Evolutionary conservation across 257 asterid genomes (phyloP).

Genomic region (Lithospermum erythrorhizon): DNA sequence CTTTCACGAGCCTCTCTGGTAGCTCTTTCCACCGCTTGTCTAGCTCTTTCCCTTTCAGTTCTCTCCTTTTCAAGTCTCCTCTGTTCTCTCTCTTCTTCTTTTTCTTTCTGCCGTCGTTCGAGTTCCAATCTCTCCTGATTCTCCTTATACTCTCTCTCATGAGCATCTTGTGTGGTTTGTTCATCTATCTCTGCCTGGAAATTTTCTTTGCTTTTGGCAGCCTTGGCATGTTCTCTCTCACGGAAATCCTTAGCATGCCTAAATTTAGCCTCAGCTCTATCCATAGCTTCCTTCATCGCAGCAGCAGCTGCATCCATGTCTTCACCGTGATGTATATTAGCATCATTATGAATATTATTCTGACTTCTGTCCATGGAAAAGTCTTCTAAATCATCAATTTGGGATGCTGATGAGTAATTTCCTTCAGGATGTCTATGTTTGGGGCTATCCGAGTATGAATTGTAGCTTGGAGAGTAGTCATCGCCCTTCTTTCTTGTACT

Average conservation of each 20-base stretch:
- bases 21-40: constrained; percentile 93
- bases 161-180: constrained; percentile 27
- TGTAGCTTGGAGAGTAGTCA: constrained; percentile 40
- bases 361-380: constrained; percentile 61
- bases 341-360: constrained; percentile 37
- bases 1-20: constrained; percentile 95
- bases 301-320: constrained; percentile 80
- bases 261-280: constrained; percentile 93
- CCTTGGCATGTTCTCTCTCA: constrained; percentile 82
- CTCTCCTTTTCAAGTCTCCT: constrained; percentile 72
- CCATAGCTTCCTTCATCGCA: constrained; percentile 99
- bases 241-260: constrained; percentile 95
- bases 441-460: constrained; percentile 45
- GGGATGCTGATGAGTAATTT: constrained; percentile 54
- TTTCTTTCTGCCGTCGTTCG: constrained; percentile 52
- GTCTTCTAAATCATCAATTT: constrained; percentile 83
- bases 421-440: constrained; percentile 35
- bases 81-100: constrained; percentile 76
- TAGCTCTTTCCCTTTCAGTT: constrained; percentile 64
- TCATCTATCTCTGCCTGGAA: constrained; percentile 49
- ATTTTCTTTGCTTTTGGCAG: constrained; percentile 59
- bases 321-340: constrained; percentile 33
- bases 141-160: constrained; percentile 63
- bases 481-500: constrained; percentile 47
- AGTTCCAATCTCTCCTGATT: constrained; percentile 58